Evolutionary conservation across 108 stramenopile species (phyloP).

Genomic region (Pseudonitzschia multistriata): DNA sequence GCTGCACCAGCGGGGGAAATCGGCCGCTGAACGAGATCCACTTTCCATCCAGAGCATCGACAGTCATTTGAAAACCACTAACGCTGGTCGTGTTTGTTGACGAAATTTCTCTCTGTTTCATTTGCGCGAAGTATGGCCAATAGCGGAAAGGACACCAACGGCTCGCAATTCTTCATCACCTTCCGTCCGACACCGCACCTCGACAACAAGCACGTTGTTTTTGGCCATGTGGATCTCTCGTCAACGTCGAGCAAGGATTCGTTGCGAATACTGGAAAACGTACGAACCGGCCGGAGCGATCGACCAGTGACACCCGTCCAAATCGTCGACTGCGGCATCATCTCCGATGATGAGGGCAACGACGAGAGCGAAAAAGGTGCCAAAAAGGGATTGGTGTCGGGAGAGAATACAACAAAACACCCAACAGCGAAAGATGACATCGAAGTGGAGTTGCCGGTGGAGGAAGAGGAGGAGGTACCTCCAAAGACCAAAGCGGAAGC

Average conservation of each 20-base stretch:
- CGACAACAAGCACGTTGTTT: conserved; percentile 92
- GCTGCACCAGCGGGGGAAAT: too few relatives aligned
- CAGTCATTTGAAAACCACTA: too few relatives aligned
- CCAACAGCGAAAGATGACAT: conserved; percentile 43
- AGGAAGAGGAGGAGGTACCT: conserved; percentile 36
- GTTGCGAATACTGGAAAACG: conserved; percentile 75
- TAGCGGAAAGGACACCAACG: conserved; percentile 84
- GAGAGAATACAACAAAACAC: conserved; percentile 22
- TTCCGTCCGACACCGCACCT: conserved; percentile 75
- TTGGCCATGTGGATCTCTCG: conserved; percentile 77
- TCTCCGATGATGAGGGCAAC: conserved; percentile 22
- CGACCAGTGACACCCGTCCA: conserved; percentile 43
- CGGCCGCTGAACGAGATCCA: too few relatives aligned
- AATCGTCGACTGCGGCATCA: conserved; percentile 62
- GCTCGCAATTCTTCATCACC: conserved; percentile 89
- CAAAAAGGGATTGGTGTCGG: conserved; percentile 5
- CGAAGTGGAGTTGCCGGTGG: conserved; percentile 31
- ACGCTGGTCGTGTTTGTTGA: too few relatives aligned
- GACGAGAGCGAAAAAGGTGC: background rate
- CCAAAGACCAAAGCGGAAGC: conserved; percentile 39
- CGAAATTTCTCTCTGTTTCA: background rate
- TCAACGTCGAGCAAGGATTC: conserved; percentile 67
- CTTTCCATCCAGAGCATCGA: too few relatives aligned
- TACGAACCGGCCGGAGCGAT: conserved; percentile 52
- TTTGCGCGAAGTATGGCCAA: conserved; percentile 79